Base-by-base conservation (phyloP, 2,329 filamentous ascomycete genomes). In the Colletotrichum nymphaeae region DNA sequence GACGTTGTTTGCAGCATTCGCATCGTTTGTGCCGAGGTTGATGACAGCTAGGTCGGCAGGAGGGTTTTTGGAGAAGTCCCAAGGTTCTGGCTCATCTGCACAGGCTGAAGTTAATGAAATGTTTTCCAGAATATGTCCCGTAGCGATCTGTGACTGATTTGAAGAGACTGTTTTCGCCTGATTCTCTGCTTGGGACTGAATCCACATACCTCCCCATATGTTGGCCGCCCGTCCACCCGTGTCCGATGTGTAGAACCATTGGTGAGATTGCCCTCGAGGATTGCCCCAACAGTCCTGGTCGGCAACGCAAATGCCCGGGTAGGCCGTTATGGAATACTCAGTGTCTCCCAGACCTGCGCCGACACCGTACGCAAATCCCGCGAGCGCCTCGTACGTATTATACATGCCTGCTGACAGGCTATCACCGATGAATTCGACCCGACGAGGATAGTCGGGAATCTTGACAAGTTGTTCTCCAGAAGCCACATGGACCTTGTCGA, bases 191-290 rank as follows among this genome's bases (percentile, higher is more conserved):
- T 26, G 19, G 5, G 14, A 42, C 30, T 24, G 75, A 37, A 76
- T 63, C 59, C 78, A 84, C 81, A 57, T 77, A 84, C 83, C 80
- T 67, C 83, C 82, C 77, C 85, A 87, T n/a, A 86, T 81, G 5
- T 82, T 75, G 4, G 77, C 72, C 0, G 86, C 87, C 14, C 87
- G 84, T 75, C 80, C 82, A 72, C 86, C 86, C 0, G 87, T 89
- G 76, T 91, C 89, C 0, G 86, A 86, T 0, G 88, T 87, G 63
- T 87, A 88, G 76, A 88, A 88, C 88, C 88, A 91, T 78, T 91
- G 89, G 76, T 89, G 87, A 30, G 83, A 82, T 76, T 87, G 85
- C 19, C 87, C 87, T 49, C 84, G 81, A 7, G 82, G 81, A 55
- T 86, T 86, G 4, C 88, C 88, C 81, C 86, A 91, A 79, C 89